Evolutionary conservation across 2,329 filamentous ascomycete species (phyloP).

Genomic region (Colletotrichum kahawae): DNA sequence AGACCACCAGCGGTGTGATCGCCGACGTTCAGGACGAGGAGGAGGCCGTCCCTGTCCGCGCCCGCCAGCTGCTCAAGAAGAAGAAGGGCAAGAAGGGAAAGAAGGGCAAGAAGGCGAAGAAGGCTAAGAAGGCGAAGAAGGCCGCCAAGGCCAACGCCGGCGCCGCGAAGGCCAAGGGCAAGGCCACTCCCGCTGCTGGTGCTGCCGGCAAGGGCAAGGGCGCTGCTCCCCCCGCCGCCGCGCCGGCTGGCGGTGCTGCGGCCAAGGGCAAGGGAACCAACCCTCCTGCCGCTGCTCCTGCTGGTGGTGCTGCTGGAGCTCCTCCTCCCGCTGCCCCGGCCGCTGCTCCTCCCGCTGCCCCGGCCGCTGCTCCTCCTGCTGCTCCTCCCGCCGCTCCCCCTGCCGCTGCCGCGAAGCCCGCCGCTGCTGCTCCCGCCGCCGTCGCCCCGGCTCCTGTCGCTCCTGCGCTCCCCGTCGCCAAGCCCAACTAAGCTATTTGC

Average conservation of each 20-base stretch:
- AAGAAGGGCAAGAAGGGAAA: constrained; percentile 13
- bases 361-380: neutral
- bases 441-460: constrained; percentile 8
- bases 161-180: constrained; percentile 3
- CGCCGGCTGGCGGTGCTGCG: constrained; percentile 2
- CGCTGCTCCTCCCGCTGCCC: neutral
- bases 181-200: neutral
- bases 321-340: neutral
- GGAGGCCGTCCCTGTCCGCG: neutral
- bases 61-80: constrained; percentile 14
- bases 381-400: neutral
- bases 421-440: neutral
- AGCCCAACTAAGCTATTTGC: neutral
- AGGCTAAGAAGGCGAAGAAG: constrained; percentile 7
- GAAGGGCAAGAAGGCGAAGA: constrained; percentile 11
- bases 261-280: constrained; percentile 4
- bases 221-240: neutral
- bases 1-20: constrained; percentile 12
- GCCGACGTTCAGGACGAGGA: constrained; percentile 8
- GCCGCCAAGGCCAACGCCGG: neutral
- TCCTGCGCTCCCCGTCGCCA: neutral
- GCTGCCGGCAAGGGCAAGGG: constrained; percentile 5
- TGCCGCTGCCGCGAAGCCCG: neutral
- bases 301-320: neutral
- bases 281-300: neutral